phyloP scores from a whole-genome alignment of 2,329 filamentous ascomycete genomes.

The Fusarium sp. region DNA sequence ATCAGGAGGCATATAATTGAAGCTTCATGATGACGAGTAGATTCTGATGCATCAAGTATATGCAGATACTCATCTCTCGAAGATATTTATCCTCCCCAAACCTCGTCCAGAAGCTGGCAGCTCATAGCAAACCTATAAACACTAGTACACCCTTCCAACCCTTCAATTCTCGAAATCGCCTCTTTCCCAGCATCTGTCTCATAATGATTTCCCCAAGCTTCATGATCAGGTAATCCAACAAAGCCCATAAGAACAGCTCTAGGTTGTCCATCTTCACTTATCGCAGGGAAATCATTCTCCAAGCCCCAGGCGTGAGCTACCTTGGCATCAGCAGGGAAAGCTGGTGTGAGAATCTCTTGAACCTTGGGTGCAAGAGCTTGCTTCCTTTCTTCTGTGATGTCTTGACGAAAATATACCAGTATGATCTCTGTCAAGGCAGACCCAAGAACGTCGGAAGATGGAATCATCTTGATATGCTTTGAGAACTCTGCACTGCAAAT shows the following conservation, averaged over 20 bases:
- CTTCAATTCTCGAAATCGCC: not conserved
- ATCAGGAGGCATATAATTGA: not conserved
- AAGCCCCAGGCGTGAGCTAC: slow-evolving; percentile 16
- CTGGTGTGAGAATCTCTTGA: not conserved
- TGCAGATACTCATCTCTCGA: not conserved
- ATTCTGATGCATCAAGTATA: no score
- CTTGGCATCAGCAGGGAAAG: not conserved
- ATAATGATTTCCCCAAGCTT: fast-evolving
- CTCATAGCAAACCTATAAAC: not conserved
- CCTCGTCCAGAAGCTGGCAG: slow-evolving; percentile 1
- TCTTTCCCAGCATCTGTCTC: not conserved
- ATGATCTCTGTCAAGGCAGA: not conserved
- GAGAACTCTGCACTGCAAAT: slow-evolving; percentile 23
- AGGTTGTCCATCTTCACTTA: not conserved
- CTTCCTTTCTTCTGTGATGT: not conserved
- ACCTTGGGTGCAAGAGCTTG: not conserved
- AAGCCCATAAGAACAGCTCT: slow-evolving; percentile 13
- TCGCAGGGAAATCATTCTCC: slow-evolving; percentile 19
- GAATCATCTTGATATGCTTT: slow-evolving; percentile 15
- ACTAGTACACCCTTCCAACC: not conserved
- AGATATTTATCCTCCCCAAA: not conserved
- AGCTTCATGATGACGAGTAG: fast-evolving
- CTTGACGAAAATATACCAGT: slow-evolving; percentile 5
- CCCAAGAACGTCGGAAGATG: slow-evolving; percentile 10
- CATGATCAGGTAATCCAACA: not conserved